Percentiles rank a stretch among this genome's conserved stretches.
Conservation (phyloP, 2,329 filamentous ascomycete species). For the Colletotrichum spaethianum region DNA sequence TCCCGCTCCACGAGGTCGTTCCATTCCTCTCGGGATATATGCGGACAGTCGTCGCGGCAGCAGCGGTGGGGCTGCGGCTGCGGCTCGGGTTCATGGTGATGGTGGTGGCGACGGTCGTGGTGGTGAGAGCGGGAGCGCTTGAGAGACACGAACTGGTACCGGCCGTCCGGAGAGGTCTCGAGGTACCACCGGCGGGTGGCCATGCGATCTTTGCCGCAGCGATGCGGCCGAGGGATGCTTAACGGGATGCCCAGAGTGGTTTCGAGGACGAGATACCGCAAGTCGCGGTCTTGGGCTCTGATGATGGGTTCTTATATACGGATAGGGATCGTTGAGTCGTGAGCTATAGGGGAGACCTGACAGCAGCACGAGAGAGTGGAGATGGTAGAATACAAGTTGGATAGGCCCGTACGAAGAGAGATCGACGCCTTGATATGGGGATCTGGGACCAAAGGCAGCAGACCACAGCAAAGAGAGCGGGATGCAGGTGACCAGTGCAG, state of each 20-base stretch:
- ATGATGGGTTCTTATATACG: not conserved
- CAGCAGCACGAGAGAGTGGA: not conserved
- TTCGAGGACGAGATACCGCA: slow-evolving; percentile 18
- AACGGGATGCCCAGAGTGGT: slow-evolving; percentile 38
- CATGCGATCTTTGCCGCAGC: slow-evolving; percentile 46
- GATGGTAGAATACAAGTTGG: not conserved
- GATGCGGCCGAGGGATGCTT: slow-evolving; percentile 27
- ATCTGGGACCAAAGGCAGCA: slow-evolving; percentile 23
- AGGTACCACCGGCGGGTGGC: slow-evolving; percentile 53
- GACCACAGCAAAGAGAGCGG: slow-evolving; percentile 14
- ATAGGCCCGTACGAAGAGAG: not conserved
- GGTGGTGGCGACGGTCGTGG: slow-evolving; percentile 48
- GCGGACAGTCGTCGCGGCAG: slow-evolving; percentile 52
- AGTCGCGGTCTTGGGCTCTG: not conserved
- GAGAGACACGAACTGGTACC: slow-evolving; percentile 55
- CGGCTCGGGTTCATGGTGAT: slow-evolving; percentile 46
- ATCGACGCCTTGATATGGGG: slow-evolving; percentile 33
- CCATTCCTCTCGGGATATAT: slow-evolving; percentile 55
- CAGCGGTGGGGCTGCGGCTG: slow-evolving; percentile 44
- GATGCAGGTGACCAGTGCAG: slow-evolving; percentile 44
- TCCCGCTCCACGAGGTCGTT: slow-evolving; percentile 54
- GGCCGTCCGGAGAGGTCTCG: slow-evolving; percentile 53
- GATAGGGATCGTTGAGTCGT: not conserved
- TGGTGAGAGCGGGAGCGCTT: slow-evolving; percentile 57
- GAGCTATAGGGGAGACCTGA: not conserved